These are phyloP conservation scores for Aspergillus kassunensis DNA, from an alignment of 495 filamentous ascomycete genomes.

Conservation along the genomic window DNA sequence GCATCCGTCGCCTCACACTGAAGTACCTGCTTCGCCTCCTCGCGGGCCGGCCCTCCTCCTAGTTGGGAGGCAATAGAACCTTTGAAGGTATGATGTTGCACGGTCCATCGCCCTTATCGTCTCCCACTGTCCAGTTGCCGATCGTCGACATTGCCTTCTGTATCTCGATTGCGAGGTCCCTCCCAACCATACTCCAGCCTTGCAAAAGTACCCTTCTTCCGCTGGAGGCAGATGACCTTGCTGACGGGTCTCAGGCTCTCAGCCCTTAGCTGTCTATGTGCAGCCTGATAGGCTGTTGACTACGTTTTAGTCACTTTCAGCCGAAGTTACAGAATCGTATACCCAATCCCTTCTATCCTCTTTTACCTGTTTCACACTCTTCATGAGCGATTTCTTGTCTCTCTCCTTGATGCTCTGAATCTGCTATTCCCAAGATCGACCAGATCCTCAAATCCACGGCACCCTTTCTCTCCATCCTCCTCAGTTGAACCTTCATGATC, in stretches of 20 bases:
- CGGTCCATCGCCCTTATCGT: constrained; percentile 6
- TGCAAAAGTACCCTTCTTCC: constrained; percentile 3
- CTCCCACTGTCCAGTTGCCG: constrained; percentile 7
- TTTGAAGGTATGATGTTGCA: constrained; percentile 5
- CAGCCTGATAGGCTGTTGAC: constrained; percentile 4
- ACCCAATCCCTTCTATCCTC: background rate
- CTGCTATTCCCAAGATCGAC: background rate
- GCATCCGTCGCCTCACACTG: constrained; percentile 2
- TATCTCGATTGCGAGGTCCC: background rate
- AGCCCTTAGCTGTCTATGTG: background rate
- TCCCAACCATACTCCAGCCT: background rate
- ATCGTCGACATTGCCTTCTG: background rate
- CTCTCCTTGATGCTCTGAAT: background rate
- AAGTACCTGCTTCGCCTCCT: constrained; percentile 11
- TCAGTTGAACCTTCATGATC: too few relatives aligned
- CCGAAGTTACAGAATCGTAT: background rate
- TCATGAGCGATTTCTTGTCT: background rate
- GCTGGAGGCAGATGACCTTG: constrained; percentile 9
- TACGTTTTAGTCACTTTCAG: background rate
- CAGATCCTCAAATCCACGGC: background rate
- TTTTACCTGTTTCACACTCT: background rate
- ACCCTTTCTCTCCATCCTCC: background rate
- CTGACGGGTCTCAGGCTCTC: constrained; percentile 8
- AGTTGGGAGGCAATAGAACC: background rate
- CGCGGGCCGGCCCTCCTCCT: constrained; percentile 13